Conservation (phyloP, 108 stramenopile species). For the Nitzschia sp. region DNA sequence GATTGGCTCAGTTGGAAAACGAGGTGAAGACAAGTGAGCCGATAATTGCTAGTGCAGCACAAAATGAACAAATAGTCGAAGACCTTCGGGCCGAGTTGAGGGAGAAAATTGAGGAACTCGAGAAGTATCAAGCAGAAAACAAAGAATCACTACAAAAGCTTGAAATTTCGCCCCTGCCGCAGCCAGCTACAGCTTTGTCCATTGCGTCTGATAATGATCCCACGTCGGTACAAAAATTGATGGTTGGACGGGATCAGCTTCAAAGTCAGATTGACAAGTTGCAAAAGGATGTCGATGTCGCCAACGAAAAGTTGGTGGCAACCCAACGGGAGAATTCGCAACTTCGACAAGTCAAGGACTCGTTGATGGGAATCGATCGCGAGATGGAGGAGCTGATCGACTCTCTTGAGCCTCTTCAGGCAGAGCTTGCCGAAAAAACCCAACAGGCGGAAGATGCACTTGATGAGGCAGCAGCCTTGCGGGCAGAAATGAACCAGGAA, state of each 20-base stretch:
- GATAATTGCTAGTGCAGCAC: not conserved
- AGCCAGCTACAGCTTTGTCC: not conserved
- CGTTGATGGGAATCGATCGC: constrained; percentile 8
- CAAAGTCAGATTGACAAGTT: not conserved
- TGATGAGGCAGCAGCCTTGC: not conserved
- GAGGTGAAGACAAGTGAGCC: not conserved
- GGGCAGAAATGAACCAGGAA: not conserved
- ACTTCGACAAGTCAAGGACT: constrained; percentile 15
- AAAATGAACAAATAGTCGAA: not conserved
- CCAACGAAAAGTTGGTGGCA: not conserved
- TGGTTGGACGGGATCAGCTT: not conserved
- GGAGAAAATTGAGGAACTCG: not conserved
- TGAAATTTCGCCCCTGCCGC: not conserved
- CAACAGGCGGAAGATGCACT: not conserved
- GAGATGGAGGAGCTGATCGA: constrained; percentile 20
- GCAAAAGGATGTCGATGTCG: not conserved
- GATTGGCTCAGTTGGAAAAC: not conserved
- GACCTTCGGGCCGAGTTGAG: not conserved
- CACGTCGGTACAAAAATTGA: not conserved
- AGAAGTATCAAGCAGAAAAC: not conserved
- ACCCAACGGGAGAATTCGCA: constrained; percentile 2
- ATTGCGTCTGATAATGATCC: not conserved
- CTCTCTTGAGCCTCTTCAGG: constrained; percentile 6
- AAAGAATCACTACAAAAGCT: not conserved
- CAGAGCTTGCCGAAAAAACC: constrained; percentile 3